A percentile compares a stretch with the other conserved stretches of the same genome.
phyloP scores from a whole-genome alignment of 306 rosid genomes.

The Cyamopsis tetragonoloba region DNA sequence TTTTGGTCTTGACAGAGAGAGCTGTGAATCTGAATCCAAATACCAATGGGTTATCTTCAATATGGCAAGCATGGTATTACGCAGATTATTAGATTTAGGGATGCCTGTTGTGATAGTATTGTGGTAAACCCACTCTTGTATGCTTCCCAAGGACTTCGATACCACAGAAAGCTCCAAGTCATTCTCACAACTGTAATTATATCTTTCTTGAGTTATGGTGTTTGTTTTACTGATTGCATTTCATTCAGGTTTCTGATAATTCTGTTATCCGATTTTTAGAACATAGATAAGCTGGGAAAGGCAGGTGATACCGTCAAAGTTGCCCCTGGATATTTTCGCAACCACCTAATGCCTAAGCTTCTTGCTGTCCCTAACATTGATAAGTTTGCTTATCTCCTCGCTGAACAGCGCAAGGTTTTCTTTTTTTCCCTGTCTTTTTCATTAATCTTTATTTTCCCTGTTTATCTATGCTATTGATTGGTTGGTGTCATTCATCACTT shows the following conservation, averaged over 20 bases:
- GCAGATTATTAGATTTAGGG: constrained; percentile 43
- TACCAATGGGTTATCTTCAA: constrained; percentile 41
- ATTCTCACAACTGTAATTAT: constrained; percentile 62
- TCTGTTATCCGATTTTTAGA: constrained; percentile 34
- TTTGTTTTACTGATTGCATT: neutral
- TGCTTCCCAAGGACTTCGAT: constrained; percentile 67
- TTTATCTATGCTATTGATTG: neutral
- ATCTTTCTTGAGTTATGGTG: neutral
- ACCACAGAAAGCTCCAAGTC: constrained; percentile 71
- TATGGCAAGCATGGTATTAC: constrained; percentile 61
- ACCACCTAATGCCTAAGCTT: constrained; percentile 92
- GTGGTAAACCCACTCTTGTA: constrained; percentile 61
- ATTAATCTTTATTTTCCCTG: neutral
- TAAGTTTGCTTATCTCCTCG: constrained; percentile 71
- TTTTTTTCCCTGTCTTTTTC: neutral
- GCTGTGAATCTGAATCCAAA: constrained; percentile 26
- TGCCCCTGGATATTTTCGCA: constrained; percentile 87
- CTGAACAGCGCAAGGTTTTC: constrained; percentile 69
- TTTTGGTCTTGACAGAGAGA: constrained; percentile 7
- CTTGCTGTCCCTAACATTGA: constrained; percentile 89
- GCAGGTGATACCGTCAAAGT: constrained; percentile 89
- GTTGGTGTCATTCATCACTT: constrained; percentile 4
- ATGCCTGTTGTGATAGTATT: constrained; percentile 36
- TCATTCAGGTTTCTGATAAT: neutral
- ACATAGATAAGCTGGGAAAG: constrained; percentile 76